phyloP scores from a whole-genome alignment of 2,329 filamentous ascomycete species.

The Ambrosiella cleistominuta region DNA sequence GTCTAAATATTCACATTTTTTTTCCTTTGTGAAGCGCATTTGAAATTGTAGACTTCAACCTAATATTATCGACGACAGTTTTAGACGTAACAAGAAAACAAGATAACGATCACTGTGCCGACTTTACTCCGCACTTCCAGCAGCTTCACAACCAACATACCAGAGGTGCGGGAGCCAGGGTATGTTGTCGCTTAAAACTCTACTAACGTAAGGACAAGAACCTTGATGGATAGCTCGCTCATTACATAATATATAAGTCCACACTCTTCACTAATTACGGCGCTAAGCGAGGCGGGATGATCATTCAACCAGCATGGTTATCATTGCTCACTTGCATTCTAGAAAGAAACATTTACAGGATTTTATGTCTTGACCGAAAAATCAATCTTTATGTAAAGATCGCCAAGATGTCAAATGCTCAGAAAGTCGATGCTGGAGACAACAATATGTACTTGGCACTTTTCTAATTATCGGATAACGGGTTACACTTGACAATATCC shows the following conservation, averaged over 20 bases:
- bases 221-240: conserved; percentile 7
- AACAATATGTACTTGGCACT: neutral
- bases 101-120: too few species aligned
- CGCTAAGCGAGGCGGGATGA: neutral
- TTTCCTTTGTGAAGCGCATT: too few species aligned
- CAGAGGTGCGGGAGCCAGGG: neutral
- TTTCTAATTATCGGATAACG: too few species aligned
- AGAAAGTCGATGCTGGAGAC: neutral
- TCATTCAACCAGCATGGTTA: neutral
- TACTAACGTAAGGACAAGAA: conserved; percentile 2
- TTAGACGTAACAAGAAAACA: too few species aligned
- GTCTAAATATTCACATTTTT: too few species aligned
- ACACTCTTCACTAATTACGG: neutral
- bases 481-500: too few species aligned
- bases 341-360: neutral
- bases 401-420: neutral
- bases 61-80: too few species aligned
- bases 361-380: neutral
- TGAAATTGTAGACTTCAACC: too few species aligned
- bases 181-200: neutral
- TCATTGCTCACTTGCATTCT: neutral
- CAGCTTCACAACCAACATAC: neutral
- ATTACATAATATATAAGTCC: neutral
- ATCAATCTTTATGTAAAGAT: neutral
- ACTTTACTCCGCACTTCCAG: neutral